Base-by-base conservation (phyloP, 2,329 filamentous ascomycete species). In the Sporothrix schenckii region DNA sequence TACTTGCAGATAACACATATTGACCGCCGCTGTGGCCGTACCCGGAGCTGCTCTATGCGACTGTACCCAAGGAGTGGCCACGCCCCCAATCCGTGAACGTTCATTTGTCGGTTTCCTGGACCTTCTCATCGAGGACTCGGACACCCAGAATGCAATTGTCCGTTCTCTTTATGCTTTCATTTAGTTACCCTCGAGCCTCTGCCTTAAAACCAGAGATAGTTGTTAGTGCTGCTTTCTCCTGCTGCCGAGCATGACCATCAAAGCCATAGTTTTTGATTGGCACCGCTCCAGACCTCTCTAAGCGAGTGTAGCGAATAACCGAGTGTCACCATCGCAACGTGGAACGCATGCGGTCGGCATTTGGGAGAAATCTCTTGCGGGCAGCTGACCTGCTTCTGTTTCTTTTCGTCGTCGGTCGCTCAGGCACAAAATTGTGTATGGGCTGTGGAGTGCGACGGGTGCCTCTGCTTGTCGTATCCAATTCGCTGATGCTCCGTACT, bases 61-160 rank as follows among this genome's bases (percentile, higher is more conserved):
- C 9, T 14, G 60, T 24, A 49, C 11, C 4, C 3, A 11, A 63
- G 11, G n/a, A 13, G 39, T 54, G 65, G 69, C 65, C 69, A 70
- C 69, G 69, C 69, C 69, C 69, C 69, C 56, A 21, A 68, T 56
- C 34, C n/a, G 14, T 49, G 65, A 47, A 65, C 66, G 49, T 34
- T 70, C 50, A 70, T 70, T 70, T 67, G 69, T 69, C 63, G 30
- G 53, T 68, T 63, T 19, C 11, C 19, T 4, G 44, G 58, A 24
- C 21, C 30, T 13, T 41, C 9, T 30, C 41, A 21, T 14, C 16
- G 24, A 34, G 34, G 34, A 16, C 39, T 7, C 34, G 4, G 27
- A 4, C 27, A 30, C 27, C 27, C 3, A 30, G 27, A 14, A 3
- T 4, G 21, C 50, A 53, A 6, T 16, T 50, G 49, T 50, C 49